A percentile compares a stretch with the other conserved stretches of the same genome.
These are phyloP conservation scores for Beauveria scarabaeidicola DNA, from an alignment of 2,329 filamentous ascomycete genomes.

Conservation along the genomic window DNA sequence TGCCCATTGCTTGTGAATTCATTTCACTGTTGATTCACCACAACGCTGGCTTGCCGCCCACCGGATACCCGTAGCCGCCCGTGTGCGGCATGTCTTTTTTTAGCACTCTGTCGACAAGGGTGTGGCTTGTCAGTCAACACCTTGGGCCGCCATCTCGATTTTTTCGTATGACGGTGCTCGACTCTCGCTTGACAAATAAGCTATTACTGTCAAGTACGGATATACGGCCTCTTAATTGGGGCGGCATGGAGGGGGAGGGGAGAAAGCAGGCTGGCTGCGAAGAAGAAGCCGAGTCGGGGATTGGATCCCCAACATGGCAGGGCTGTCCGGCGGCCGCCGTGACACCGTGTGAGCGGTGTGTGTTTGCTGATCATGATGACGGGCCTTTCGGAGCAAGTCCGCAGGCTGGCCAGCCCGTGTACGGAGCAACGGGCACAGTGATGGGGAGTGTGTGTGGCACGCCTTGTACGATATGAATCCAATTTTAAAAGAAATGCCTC, in stretches of 20 bases:
- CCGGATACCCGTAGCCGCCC: conserved; percentile 5
- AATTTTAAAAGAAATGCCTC: not conserved
- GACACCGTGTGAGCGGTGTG: not conserved
- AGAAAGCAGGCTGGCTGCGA: not conserved
- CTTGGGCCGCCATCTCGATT: conserved; percentile 3
- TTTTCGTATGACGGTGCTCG: not conserved
- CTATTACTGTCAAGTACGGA: too few relatives aligned
- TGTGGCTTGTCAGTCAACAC: not conserved
- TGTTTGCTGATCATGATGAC: not conserved
- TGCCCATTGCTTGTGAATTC: not conserved
- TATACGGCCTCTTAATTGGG: not conserved
- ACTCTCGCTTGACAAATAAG: not conserved
- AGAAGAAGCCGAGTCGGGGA: not conserved
- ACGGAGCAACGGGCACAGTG: not conserved
- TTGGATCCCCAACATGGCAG: not conserved
- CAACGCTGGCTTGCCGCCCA: conserved; percentile 1
- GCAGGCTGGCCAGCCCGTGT: not conserved
- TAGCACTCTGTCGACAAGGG: conserved; percentile 2
- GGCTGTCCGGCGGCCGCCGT: not conserved
- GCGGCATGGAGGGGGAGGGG: not conserved
- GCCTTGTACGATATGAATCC: not conserved
- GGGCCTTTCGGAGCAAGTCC: not conserved
- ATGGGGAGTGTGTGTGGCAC: not conserved
- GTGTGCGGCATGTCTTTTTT: conserved; percentile 7
- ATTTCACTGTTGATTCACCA: not conserved